A percentile compares a stretch with the other conserved stretches of the same genome.
These are phyloP conservation scores for Trichoderma oligosporum DNA, from an alignment of 2,329 filamentous ascomycete species.

Conservation along the genomic window DNA sequence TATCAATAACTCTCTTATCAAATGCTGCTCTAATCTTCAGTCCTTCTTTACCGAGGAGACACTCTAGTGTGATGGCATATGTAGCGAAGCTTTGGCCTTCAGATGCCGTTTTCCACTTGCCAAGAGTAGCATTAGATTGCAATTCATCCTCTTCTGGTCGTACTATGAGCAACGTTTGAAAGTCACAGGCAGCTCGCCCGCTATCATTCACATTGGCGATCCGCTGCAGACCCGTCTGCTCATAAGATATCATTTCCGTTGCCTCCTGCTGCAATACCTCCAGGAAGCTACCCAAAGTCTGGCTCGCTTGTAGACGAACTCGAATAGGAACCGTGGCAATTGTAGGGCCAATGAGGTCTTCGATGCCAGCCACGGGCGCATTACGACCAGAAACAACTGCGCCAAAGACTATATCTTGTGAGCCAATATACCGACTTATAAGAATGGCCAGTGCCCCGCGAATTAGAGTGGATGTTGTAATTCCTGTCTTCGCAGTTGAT, in stretches of 20 bases:
- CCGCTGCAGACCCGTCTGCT: background rate
- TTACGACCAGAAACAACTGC: slow-evolving; percentile 26
- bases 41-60: background rate
- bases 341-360: slow-evolving; percentile 28
- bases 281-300: no score
- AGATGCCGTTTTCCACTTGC: background rate
- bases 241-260: slow-evolving; percentile 14
- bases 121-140: no score
- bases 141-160: background rate
- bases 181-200: background rate
- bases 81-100: background rate
- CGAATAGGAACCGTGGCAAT: slow-evolving; percentile 30
- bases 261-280: no score
- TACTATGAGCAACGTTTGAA: background rate
- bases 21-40: background rate
- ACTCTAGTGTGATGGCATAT: background rate
- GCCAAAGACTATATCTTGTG: slow-evolving; percentile 27
- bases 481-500: background rate
- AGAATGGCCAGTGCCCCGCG: slow-evolving; percentile 17
- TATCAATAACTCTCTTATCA: slow-evolving; percentile 2
- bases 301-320: slow-evolving; percentile 4
- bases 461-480: background rate
- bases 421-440: slow-evolving; percentile 16
- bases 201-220: background rate
- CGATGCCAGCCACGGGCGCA: slow-evolving; percentile 26